These are phyloP conservation scores for Trametes punicea DNA, from an alignment of 768 basidiomycete species.

Conservation along the genomic window DNA sequence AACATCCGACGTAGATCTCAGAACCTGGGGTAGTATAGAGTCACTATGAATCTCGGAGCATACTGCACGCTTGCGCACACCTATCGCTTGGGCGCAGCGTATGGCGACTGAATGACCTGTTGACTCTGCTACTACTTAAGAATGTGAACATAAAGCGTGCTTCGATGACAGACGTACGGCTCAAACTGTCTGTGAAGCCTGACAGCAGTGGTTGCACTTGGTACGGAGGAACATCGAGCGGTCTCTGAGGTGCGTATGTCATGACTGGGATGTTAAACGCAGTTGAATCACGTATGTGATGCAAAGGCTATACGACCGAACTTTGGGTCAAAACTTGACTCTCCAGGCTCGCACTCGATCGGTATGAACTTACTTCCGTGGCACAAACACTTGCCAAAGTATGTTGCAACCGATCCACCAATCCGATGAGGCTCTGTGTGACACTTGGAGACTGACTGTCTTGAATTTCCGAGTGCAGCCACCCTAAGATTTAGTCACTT, in stretches of 20 bases:
- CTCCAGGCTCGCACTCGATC: too few relatives aligned
- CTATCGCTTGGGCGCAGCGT: constrained; percentile 30
- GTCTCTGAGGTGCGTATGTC: constrained; percentile 18
- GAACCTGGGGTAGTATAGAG: constrained; percentile 45
- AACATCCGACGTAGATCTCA: constrained; percentile 84
- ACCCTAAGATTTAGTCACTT: too few relatives aligned
- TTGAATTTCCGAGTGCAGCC: too few relatives aligned
- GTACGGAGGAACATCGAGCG: constrained; percentile 55
- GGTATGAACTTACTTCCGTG: too few relatives aligned
- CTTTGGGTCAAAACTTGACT: too few relatives aligned
- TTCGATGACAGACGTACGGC: constrained; percentile 18
- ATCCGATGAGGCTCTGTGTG: too few relatives aligned
- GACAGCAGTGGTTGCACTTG: constrained; percentile 35
- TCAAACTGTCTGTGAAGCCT: constrained; percentile 18
- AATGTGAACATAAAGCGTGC: neutral
- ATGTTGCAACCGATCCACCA: too few relatives aligned
- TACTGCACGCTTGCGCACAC: constrained; percentile 11
- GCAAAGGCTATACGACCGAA: too few relatives aligned
- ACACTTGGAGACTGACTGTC: too few relatives aligned
- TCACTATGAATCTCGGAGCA: neutral
- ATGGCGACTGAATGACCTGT: constrained; percentile 35
- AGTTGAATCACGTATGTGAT: neutral
- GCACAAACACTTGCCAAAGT: too few relatives aligned
- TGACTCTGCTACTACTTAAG: neutral
- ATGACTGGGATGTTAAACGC: neutral